These are phyloP conservation scores for Penicillium thymicola DNA, from an alignment of 2,329 filamentous ascomycete species.

Conservation along the genomic window DNA sequence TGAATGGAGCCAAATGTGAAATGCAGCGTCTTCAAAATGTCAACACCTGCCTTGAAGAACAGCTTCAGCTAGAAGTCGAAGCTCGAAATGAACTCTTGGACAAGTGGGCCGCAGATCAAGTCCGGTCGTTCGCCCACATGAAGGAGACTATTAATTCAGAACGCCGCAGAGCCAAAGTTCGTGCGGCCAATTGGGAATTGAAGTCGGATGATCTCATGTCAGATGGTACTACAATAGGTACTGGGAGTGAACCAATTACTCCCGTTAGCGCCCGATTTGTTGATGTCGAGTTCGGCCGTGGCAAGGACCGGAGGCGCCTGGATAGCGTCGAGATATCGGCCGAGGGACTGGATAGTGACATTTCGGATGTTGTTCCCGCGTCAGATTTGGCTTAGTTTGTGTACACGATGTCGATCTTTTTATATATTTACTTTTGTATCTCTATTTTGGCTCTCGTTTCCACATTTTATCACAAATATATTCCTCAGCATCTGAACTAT, in stretches of 20 bases:
- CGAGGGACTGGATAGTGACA: constrained; percentile 33
- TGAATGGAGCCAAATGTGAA: constrained; percentile 37
- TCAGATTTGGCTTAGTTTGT: constrained; percentile 26
- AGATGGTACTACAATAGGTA: constrained; percentile 23
- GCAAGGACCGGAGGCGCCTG: constrained; percentile 37
- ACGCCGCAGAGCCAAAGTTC: constrained; percentile 39
- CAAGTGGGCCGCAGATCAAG: constrained; percentile 35
- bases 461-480: no score
- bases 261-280: constrained; percentile 43
- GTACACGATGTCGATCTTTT: neutral
- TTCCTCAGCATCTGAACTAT: neutral
- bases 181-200: constrained; percentile 41
- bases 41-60: constrained; percentile 38
- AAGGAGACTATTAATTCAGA: constrained; percentile 39
- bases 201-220: constrained; percentile 38
- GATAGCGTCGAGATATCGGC: constrained; percentile 42
- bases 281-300: constrained; percentile 42
- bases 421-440: neutral
- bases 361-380: constrained; percentile 21
- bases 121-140: constrained; percentile 33
- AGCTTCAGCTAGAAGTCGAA: constrained; percentile 38
- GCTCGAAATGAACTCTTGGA: constrained; percentile 34
- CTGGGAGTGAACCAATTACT: constrained; percentile 41
- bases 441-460: neutral
- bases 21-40: constrained; percentile 34